Evolutionary conservation across 75 land plant genomes (phyloP), one percentile per base, ranked within the genome.

Genomic region (Pinus albicaulis): DNA sequence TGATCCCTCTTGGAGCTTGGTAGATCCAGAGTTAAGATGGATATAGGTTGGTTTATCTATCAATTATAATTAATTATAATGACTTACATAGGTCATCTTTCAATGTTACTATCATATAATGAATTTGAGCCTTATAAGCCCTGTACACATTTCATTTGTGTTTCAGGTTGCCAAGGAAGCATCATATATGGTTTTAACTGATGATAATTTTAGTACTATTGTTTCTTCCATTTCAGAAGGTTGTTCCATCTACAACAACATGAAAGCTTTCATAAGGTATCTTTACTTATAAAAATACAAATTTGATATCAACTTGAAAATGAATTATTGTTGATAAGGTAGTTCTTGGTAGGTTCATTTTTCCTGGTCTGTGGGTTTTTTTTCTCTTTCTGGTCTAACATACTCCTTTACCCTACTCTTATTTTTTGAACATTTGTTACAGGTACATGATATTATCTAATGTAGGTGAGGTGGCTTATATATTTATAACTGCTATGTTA

Each of bases 401-500:
- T n/a, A 17, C n/a, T 53, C 20, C 15, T 52, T 34, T 73, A 23
- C 26, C 4, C 17, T 44, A 41, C 12, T 73, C 25, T 48, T 55
- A 34, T 53, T 38, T n/a, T 31, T 59, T 19, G 5, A 34, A 15
- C 36, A 34, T 31, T 6, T 28, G 19, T 5, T 72, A 20, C 86
- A 95, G 96, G 80, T 95, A 95, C 80, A 95, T 95, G 98, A 95
- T 95, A 66, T 93, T 96, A 36, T 95, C 98, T 24, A 95, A 95
- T 76, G 82, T 95, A 34, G 98, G 98, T 22, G 98, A 95, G 74
- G 98, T 95, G 13, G 84, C 87, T 34, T 95, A 92, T 22, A 95
- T 95, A 28, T 95, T 95, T 76, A 76, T 95, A 76, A 93, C 98
- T 57, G 94, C 96, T 75, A 94, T 94, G 36, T 76, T 95, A 64